Evolutionary conservation across 371 early-diverging fungal species (phyloP).

Genomic region (Nematocida displodere): DNA sequence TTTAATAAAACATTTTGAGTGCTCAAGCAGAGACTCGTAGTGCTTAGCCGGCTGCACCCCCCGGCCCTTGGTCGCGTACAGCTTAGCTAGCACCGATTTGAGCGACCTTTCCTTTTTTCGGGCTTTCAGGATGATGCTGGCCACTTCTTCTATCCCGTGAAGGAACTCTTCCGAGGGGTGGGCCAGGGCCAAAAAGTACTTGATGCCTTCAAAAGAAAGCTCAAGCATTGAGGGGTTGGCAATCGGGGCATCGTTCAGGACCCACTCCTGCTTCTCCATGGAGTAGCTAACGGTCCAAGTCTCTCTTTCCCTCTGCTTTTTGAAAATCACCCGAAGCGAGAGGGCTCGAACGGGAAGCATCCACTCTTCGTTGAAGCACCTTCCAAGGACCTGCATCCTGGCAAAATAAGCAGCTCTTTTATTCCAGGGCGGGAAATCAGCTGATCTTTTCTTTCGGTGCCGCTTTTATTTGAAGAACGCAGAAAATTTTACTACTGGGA

Average conservation of each 20-base stretch:
- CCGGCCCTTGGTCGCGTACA: background rate
- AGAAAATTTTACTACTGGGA: constrained; percentile 16
- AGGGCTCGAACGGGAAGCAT: background rate
- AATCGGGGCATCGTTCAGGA: background rate
- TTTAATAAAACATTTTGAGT: constrained; percentile 21
- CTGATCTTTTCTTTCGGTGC: too few relatives aligned
- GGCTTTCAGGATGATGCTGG: background rate
- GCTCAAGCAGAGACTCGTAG: background rate
- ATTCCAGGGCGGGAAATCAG: background rate
- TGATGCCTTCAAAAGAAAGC: background rate
- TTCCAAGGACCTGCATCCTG: background rate
- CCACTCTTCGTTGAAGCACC: constrained; percentile 13
- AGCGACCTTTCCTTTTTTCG: background rate
- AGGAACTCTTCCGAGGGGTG: constrained; percentile 7
- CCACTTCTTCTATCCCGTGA: constrained; percentile 6
- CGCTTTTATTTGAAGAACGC: background rate
- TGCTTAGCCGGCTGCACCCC: background rate
- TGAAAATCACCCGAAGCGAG: background rate
- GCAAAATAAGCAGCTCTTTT: background rate
- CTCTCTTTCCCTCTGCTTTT: background rate
- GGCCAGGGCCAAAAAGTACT: constrained; percentile 3
- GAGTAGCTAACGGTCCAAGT: background rate
- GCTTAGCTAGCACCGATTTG: background rate
- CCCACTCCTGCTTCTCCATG: background rate
- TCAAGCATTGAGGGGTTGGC: background rate